phyloP scores from a whole-genome alignment of 805 yeast genomes.

The Komagataella populi region DNA sequence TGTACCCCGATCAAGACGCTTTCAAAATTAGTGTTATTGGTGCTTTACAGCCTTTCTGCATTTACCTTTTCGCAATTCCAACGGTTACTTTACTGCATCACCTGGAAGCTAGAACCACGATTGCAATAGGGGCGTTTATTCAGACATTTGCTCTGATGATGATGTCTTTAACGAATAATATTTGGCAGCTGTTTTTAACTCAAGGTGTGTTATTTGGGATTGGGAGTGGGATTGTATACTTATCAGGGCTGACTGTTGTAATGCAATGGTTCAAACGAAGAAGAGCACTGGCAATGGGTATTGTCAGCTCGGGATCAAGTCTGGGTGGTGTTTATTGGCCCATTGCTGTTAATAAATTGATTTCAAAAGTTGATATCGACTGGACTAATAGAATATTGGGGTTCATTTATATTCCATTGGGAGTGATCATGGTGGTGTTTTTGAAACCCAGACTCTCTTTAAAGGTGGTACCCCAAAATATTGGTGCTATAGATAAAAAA shows the following conservation, averaged over 20 bases:
- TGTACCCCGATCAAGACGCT: constrained; percentile 28
- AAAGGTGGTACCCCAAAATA: too few relatives aligned
- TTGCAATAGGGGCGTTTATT: constrained; percentile 27
- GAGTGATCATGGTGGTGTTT: constrained; percentile 15
- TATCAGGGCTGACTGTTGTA: constrained; percentile 28
- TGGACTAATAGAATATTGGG: constrained; percentile 31
- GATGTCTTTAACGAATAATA: constrained; percentile 27
- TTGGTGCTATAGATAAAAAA: not conserved
- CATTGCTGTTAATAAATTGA: constrained; percentile 24
- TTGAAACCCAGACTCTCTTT: constrained; percentile 17
- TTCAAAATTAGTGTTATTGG: constrained; percentile 41
- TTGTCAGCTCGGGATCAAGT: constrained; percentile 33
- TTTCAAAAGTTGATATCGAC: constrained; percentile 23
- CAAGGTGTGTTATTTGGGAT: constrained; percentile 39
- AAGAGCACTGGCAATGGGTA: constrained; percentile 33
- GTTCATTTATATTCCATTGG: constrained; percentile 9
- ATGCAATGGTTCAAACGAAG: constrained; percentile 35
- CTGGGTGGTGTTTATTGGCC: constrained; percentile 39
- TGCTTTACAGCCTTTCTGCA: constrained; percentile 31
- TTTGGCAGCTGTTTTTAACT: constrained; percentile 38
- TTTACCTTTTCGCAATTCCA: constrained; percentile 37
- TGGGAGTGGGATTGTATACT: constrained; percentile 28
- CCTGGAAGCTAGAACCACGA: constrained; percentile 25
- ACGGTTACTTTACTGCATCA: constrained; percentile 24
- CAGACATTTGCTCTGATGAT: constrained; percentile 30